These are phyloP conservation scores for Durusdinium trenchii DNA, from an alignment of 73 alveolate genomes.

Conservation along the genomic window DNA sequence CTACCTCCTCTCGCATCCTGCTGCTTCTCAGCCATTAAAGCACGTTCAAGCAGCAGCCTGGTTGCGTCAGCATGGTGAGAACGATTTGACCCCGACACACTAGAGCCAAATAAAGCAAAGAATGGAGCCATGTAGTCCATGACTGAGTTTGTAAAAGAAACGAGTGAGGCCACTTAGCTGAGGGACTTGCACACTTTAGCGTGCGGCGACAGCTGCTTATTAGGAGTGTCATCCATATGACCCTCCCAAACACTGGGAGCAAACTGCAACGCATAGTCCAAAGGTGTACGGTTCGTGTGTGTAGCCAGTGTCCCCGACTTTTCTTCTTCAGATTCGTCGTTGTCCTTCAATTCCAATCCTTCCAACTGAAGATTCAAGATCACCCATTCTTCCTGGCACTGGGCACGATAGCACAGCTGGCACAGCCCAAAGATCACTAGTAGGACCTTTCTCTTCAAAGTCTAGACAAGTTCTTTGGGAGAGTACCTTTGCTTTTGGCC, in stretches of 20 bases:
- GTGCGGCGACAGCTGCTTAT: background rate
- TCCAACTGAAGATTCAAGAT: conserved; percentile 28
- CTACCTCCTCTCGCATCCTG: conserved; percentile 20
- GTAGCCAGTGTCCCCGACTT: background rate
- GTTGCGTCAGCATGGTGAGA: background rate
- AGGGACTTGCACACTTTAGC: conserved; percentile 11
- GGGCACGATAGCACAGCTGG: background rate
- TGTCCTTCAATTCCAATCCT: background rate
- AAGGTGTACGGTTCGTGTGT: conserved; percentile 28
- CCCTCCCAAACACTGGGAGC: background rate
- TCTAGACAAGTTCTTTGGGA: no score
- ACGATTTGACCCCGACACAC: background rate
- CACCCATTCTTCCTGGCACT: conserved; percentile 25
- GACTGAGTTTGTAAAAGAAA: background rate
- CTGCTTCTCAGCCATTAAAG: conserved; percentile 25
- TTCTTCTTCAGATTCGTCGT: background rate
- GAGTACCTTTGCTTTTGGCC: no score
- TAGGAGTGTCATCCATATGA: background rate
- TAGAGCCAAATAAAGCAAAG: background rate
- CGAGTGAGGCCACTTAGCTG: background rate
- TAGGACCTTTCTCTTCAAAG: no score
- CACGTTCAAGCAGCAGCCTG: conserved; percentile 12
- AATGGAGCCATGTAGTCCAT: background rate
- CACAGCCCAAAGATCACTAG: no score
- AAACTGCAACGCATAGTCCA: conserved; percentile 9